phyloP scores from a whole-genome alignment of 73 alveolate genomes.

The Effrenium voratum region DNA sequence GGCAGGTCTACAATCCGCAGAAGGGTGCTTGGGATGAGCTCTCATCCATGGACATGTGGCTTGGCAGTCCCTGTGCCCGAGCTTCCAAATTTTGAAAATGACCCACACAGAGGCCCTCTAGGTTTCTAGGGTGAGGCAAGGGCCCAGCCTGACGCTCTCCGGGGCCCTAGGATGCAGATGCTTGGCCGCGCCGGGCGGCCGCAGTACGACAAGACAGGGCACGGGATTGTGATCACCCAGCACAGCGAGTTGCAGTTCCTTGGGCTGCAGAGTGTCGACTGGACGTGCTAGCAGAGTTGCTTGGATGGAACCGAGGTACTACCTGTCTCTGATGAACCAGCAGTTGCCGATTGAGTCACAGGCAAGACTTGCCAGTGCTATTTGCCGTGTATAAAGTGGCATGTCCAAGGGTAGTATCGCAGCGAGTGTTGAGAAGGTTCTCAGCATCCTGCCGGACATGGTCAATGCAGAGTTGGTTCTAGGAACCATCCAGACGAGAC shows the following conservation, averaged over 20 bases:
- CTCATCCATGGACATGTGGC: conserved; percentile 99
- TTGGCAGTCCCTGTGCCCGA: conserved; percentile 18
- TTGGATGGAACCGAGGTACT: conserved; percentile 94
- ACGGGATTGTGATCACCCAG: conserved; percentile 99
- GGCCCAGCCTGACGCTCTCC: neutral
- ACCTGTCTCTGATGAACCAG: conserved; percentile 98
- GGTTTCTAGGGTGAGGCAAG: neutral
- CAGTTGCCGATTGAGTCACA: conserved; percentile 99
- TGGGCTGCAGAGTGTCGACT: neutral
- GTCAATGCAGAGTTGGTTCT: conserved; percentile 96
- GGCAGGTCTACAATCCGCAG: conserved; percentile 99
- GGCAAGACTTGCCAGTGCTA: conserved; percentile 89
- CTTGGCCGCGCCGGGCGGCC: conserved; percentile 99
- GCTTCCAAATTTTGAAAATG: neutral
- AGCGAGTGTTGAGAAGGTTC: conserved; percentile 45
- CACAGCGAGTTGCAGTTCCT: conserved; percentile 97
- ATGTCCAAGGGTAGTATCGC: too few relatives aligned
- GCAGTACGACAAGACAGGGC: conserved; percentile 98
- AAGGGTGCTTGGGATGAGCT: conserved; percentile 99
- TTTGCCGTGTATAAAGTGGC: neutral
- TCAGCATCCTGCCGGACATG: conserved; percentile 81
- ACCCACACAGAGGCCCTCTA: too few relatives aligned
- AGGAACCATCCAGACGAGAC: conserved; percentile 91
- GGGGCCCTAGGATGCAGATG: conserved; percentile 96
- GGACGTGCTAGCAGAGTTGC: neutral